Evolutionary conservation across 176 grass and related monocot species (phyloP).

Genomic region (Metroxylon sagu): DNA sequence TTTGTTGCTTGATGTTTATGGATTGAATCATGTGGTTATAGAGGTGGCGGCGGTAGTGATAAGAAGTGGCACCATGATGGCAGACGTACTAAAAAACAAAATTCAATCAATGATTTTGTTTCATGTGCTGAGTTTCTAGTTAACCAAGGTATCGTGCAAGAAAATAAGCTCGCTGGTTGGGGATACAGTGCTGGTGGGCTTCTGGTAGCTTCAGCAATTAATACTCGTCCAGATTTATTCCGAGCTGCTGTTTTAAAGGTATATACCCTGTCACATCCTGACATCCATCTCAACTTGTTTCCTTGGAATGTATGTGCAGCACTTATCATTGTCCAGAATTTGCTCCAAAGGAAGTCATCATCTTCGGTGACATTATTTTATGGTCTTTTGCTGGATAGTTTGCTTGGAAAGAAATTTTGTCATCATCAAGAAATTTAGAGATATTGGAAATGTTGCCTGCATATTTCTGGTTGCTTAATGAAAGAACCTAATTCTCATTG

Average conservation of each 20-base stretch:
- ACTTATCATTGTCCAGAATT: too few species aligned
- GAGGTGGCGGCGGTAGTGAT: constrained; percentile 73
- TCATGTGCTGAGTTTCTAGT: constrained; percentile 90
- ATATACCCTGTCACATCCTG: constrained; percentile 2
- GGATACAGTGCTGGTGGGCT: constrained; percentile 91
- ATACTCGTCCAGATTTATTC: constrained; percentile 74
- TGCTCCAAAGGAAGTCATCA: too few species aligned
- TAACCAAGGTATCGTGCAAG: constrained; percentile 72
- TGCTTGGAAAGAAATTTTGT: too few species aligned
- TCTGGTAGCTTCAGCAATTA: constrained; percentile 87
- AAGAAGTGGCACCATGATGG: constrained; percentile 90
- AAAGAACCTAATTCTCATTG: too few species aligned
- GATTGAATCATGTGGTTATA: constrained; percentile 27
- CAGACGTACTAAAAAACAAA: constrained; percentile 48
- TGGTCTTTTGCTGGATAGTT: too few species aligned
- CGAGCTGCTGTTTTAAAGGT: constrained; percentile 81
- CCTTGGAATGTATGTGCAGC: too few species aligned
- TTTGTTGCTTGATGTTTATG: neutral
- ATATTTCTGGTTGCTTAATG: too few species aligned
- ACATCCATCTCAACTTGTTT: neutral
- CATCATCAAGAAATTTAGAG: too few species aligned
- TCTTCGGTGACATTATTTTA: too few species aligned
- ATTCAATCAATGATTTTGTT: constrained; percentile 87
- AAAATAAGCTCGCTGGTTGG: constrained; percentile 86
- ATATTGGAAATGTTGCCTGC: too few species aligned